Base-by-base conservation (phyloP, 139 green algal genomes). In the Micromonas pusilla region DNA sequence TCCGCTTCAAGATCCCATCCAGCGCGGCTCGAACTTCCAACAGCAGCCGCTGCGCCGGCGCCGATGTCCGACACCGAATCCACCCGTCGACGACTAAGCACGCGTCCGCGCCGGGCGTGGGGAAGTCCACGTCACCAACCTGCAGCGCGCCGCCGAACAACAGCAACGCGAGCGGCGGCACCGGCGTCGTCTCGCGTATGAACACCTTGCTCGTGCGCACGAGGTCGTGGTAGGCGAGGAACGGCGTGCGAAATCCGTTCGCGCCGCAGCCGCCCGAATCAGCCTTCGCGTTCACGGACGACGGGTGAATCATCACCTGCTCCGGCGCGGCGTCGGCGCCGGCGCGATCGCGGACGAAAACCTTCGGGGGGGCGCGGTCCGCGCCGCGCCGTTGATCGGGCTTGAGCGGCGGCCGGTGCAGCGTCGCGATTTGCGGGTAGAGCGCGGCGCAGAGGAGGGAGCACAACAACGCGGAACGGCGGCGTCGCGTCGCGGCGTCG, bases 381-480 rank as follows among this genome's bases (percentile, higher is more conserved):
- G 79, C 65, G 1, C 33, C 57, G 0, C 31, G 79, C 21, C 39
- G 25, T 6, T 79, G 34, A 2, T 67, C 62, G 54, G 33, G 23
- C 25, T 54, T 36, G 31, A 32, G 70, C 26, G 63, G 78, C 31
- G 64, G 25, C 28, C 6, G 32, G 5, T 37, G 25, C 25, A 83
- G 36, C 45, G 57, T 36, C 31, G 90, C 91, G 20, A 95, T 76
- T 23, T 90, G 90, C 2, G 93, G 93, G 36, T 90, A 91, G 70
- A 97, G 85, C 0, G 91, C 92, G 0, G 90, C 91, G 25, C 83
- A 85, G 74, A 97, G 85, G 30, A 89, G 87, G 0, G 90, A 90
- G 77, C 92, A 92, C 3, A 97, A 39, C 75, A 92, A n/a, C n/a
- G n/a, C n/a, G n/a, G n/a, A n/a, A n/a, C n/a, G n/a, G n/a, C n/a